Percentiles rank a stretch among this genome's conserved stretches.
phyloP scores from a whole-genome alignment of 768 basidiomycete species.

The Russula foetens region DNA sequence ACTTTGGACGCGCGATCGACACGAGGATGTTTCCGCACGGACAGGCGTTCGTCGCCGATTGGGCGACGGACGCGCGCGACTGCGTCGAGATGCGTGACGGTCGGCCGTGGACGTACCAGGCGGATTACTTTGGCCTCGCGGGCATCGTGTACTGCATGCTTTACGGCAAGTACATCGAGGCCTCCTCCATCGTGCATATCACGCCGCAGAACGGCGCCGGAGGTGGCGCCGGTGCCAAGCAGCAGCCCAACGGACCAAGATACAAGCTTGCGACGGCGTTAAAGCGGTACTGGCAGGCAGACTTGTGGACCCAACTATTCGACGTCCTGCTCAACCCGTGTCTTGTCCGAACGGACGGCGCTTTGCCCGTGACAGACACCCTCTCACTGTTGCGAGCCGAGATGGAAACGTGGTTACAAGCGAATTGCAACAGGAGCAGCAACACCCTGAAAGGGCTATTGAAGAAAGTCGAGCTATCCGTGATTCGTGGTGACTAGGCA shows the following conservation, averaged over 20 bases:
- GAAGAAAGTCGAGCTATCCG: slow-evolving; percentile 69
- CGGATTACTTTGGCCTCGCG: slow-evolving; percentile 95
- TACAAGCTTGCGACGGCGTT: slow-evolving; percentile 71
- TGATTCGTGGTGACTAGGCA: slow-evolving; percentile 27
- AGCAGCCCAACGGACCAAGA: slow-evolving; percentile 13
- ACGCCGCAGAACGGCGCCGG: slow-evolving; percentile 26
- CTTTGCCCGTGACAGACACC: slow-evolving; percentile 67
- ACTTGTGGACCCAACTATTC: slow-evolving; percentile 79
- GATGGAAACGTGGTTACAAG: slow-evolving; percentile 84
- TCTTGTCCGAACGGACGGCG: slow-evolving; percentile 43
- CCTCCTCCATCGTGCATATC: slow-evolving; percentile 41
- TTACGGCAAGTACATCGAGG: slow-evolving; percentile 92
- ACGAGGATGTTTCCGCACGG: slow-evolving; percentile 66
- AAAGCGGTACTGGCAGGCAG: slow-evolving; percentile 92
- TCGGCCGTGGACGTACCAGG: slow-evolving; percentile 86
- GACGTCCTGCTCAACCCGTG: slow-evolving; percentile 80
- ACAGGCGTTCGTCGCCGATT: slow-evolving; percentile 81
- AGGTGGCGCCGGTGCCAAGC: slow-evolving; percentile 13
- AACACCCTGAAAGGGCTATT: slow-evolving; percentile 72
- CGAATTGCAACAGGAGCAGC: slow-evolving; percentile 79
- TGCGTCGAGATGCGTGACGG: slow-evolving; percentile 85
- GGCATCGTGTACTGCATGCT: slow-evolving; percentile 94
- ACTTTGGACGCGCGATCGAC: slow-evolving; percentile 96
- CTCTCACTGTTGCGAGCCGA: slow-evolving; percentile 56
- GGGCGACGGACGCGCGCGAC: slow-evolving; percentile 84